These are phyloP conservation scores for Pleurotus ostreatus DNA, from an alignment of 768 basidiomycete genomes.

Conservation along the genomic window DNA sequence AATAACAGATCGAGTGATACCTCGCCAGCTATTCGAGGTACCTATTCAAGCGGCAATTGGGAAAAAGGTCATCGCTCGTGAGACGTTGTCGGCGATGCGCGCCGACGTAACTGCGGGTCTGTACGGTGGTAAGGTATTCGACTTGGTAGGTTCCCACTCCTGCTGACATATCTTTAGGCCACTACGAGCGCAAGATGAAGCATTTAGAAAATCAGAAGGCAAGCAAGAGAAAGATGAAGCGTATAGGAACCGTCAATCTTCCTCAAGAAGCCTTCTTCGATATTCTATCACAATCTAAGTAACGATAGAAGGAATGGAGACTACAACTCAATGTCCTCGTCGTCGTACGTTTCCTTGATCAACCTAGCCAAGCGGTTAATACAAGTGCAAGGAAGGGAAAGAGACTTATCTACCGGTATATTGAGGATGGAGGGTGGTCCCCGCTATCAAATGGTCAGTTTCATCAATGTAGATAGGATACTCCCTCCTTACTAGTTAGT, in stretches of 20 bases:
- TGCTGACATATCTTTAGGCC: constrained; percentile 40
- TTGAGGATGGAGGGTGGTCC: constrained; percentile 93
- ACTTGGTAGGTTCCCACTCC: constrained; percentile 2
- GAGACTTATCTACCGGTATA: constrained; percentile 61
- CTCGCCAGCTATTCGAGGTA: constrained; percentile 89
- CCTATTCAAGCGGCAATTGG: constrained; percentile 94
- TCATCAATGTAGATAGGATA: neutral
- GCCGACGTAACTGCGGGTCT: constrained; percentile 93
- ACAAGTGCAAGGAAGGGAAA: neutral
- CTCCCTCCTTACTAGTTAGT: constrained; percentile 84
- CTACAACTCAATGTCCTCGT: constrained; percentile 85
- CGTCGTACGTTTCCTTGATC: constrained; percentile 93
- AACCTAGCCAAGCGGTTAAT: constrained; percentile 40
- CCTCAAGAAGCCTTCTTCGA: constrained; percentile 97
- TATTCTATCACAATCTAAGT: constrained; percentile 41
- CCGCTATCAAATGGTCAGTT: constrained; percentile 50
- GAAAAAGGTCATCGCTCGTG: constrained; percentile 82
- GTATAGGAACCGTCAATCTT: constrained; percentile 81
- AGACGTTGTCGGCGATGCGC: constrained; percentile 80
- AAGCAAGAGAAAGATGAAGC: constrained; percentile 86
- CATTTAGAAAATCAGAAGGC: constrained; percentile 90
- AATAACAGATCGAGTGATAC: constrained; percentile 79
- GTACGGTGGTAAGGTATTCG: constrained; percentile 64
- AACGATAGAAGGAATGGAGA: neutral
- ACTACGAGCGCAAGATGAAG: constrained; percentile 92